Evolutionary conservation across 768 basidiomycete genomes (phyloP).

Genomic region (Podaxis sp.): DNA sequence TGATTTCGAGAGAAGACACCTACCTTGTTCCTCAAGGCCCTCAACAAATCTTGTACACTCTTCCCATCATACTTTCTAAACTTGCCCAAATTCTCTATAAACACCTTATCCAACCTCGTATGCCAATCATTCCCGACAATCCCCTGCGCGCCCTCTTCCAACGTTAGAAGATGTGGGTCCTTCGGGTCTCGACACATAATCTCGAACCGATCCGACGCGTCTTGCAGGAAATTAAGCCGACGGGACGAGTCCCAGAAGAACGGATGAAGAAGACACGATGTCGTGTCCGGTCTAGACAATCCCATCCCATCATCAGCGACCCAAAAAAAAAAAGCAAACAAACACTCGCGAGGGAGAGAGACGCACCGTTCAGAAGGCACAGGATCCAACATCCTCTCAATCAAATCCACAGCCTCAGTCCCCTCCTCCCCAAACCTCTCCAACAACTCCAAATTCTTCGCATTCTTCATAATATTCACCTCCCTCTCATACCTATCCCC

Average conservation of each 20-base stretch:
- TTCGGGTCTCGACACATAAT: conserved; percentile 94
- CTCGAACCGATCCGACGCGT: conserved; percentile 96
- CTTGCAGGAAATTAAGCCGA: conserved; percentile 91
- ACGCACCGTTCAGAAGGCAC: conserved; percentile 74
- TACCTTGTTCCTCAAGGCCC: conserved; percentile 95
- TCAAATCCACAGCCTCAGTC: conserved; percentile 83
- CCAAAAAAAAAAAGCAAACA: not conserved
- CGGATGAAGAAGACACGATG: conserved; percentile 85
- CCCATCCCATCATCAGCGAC: not conserved
- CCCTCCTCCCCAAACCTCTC: conserved; percentile 91
- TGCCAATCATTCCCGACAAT: conserved; percentile 95
- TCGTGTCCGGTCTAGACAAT: conserved; percentile 77
- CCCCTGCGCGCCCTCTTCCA: conserved; percentile 66
- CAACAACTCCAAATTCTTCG: conserved; percentile 66
- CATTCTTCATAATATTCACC: conserved; percentile 86
- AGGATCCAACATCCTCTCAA: conserved; percentile 73
- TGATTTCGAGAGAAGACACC: too few species aligned
- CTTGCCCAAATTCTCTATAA: conserved; percentile 94
- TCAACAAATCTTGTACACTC: conserved; percentile 87
- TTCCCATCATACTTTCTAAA: conserved; percentile 95
- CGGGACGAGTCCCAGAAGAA: conserved; percentile 94
- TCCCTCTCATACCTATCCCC: conserved; percentile 93
- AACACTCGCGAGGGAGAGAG: not conserved
- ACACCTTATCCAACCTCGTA: conserved; percentile 76
- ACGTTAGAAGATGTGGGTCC: conserved; percentile 66